Evolutionary conservation across 208 protist genomes (phyloP).

Genomic region (Acanthamoeba royreba): DNA sequence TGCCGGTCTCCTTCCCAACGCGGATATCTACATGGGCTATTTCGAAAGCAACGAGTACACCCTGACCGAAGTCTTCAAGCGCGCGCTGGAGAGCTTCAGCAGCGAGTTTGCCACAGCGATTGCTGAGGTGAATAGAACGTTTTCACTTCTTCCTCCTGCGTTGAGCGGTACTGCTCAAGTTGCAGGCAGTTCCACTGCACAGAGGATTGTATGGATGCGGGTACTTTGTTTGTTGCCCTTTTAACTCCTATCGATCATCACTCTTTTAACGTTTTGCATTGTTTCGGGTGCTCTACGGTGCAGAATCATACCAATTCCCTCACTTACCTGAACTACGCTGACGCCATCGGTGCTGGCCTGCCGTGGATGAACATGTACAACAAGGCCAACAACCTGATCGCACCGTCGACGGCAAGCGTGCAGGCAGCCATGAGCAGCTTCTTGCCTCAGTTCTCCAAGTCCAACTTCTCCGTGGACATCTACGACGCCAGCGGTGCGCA

Average conservation of each 20-base stretch:
- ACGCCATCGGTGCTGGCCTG: not conserved
- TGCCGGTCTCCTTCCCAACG: not conserved
- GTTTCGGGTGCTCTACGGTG: too few relatives aligned
- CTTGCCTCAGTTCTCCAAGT: not conserved
- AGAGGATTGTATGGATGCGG: too few relatives aligned
- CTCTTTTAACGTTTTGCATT: too few relatives aligned
- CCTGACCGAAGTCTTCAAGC: not conserved
- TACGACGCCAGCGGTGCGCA: not conserved
- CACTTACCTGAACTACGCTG: not conserved
- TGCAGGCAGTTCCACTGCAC: too few relatives aligned
- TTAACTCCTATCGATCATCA: too few relatives aligned
- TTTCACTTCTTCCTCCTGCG: too few relatives aligned
- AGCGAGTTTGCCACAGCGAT: not conserved
- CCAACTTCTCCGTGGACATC: not conserved
- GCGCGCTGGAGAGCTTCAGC: not conserved
- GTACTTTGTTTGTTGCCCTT: too few relatives aligned
- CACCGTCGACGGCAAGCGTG: not conserved
- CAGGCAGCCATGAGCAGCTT: not conserved
- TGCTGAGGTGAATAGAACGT: not conserved
- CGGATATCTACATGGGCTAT: not conserved
- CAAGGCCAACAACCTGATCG: not conserved
- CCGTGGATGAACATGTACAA: not conserved
- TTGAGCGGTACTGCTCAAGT: too few relatives aligned
- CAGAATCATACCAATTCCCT: not conserved
- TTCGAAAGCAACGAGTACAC: not conserved